A percentile compares a stretch with the other conserved stretches of the same genome.
phyloP scores from a whole-genome alignment of 345 rosid genomes.

The Barbarea vulgaris region DNA sequence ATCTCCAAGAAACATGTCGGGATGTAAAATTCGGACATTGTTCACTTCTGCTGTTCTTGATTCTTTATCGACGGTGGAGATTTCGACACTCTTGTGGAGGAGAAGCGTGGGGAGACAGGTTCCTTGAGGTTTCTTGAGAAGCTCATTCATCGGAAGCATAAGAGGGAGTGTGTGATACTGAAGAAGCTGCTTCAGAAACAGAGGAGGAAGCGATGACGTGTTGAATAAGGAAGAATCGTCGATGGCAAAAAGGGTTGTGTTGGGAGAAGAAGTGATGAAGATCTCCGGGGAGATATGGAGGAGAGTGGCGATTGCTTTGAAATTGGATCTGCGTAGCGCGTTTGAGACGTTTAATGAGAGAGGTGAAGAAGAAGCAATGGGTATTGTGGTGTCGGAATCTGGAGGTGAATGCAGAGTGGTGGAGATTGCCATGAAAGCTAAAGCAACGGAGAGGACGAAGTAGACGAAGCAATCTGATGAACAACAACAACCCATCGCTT shows the following conservation, averaged over 20 bases:
- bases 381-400: constrained; percentile 14
- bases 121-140: constrained; percentile 50
- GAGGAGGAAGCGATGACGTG: constrained; percentile 51
- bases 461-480: constrained; percentile 52
- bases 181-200: constrained; percentile 62
- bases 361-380: constrained; percentile 29
- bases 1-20: constrained; percentile 68
- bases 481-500: constrained; percentile 37
- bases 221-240: constrained; percentile 59
- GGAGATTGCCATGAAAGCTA: constrained; percentile 76
- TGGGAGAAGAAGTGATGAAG: constrained; percentile 58
- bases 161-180: constrained; percentile 69
- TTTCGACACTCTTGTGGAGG: constrained; percentile 47
- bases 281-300: constrained; percentile 62
- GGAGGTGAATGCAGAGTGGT: constrained; percentile 46
- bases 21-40: constrained; percentile 56
- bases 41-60: constrained; percentile 58
- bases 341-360: constrained; percentile 57
- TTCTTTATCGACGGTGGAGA: constrained; percentile 46
- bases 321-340: constrained; percentile 61
- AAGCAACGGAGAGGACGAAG: constrained; percentile 57
- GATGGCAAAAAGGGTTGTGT: constrained; percentile 74
- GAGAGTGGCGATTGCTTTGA: constrained; percentile 61
- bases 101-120: constrained; percentile 67
- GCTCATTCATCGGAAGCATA: constrained; percentile 54